Percentiles rank a stretch among this genome's conserved stretches.
phyloP scores from a whole-genome alignment of 306 rosid species.

The Lathyrus tuberosus region DNA sequence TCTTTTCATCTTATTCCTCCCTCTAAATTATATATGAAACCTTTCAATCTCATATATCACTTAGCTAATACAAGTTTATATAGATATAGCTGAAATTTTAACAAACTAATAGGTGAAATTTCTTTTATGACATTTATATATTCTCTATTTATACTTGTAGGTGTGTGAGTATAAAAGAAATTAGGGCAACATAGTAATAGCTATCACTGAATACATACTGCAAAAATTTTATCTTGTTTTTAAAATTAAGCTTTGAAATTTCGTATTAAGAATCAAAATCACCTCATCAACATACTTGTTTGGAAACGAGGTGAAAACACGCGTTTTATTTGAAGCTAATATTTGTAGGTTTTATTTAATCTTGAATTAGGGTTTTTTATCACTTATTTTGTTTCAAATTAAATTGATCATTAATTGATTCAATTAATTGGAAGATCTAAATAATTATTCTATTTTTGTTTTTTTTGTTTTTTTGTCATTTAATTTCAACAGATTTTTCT shows the following conservation, averaged over 20 bases:
- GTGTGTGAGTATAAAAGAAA: background rate
- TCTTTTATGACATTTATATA: background rate
- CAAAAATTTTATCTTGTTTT: no score
- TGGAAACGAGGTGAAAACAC: no score
- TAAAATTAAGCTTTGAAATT: no score
- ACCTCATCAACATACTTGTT: no score
- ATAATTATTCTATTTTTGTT: background rate
- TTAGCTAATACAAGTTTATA: no score
- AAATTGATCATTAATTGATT: background rate
- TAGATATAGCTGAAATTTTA: no score
- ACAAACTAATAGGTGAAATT: no score
- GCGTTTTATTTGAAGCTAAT: no score
- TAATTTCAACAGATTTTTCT: no score
- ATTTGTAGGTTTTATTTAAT: no score
- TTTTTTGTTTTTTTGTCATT: background rate
- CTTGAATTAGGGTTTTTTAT: background rate
- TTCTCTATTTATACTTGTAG: no score
- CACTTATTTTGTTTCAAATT: background rate
- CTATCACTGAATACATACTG: background rate
- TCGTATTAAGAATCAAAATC: no score
- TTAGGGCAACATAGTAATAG: background rate
- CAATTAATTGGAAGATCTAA: background rate
- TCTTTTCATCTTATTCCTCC: background rate
- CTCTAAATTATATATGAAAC: background rate
- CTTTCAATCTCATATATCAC: background rate